Base-by-base conservation (phyloP, 2,329 filamentous ascomycete genomes). In the Clarireedia paspali region DNA sequence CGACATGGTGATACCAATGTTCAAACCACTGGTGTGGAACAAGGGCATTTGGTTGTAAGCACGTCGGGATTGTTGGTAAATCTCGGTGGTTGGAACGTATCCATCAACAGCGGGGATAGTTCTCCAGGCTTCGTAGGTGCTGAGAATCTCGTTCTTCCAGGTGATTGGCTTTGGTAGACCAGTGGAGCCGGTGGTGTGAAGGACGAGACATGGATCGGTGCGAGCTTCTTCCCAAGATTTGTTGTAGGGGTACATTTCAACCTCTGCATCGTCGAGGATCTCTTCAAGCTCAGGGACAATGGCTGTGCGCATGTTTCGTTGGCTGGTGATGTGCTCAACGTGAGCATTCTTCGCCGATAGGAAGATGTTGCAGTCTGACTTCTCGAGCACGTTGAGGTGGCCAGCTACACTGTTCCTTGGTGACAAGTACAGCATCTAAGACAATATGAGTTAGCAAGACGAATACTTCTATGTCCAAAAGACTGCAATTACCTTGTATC, bases 21-120 rank as follows among this genome's bases (percentile, higher is more conserved):
- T 64, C 39, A 63, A 49, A 23, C 62, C 63, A 50, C 61, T 62
- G 9, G 59, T 60, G 44, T 64, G 58, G 51, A 60, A 62, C 23
- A 64, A 48, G 4, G 62, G 62, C 60, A 64, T 60, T 2, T 58
- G 61, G 2, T 58, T 63, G 51, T 64, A 55, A 36, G 59, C 56
- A 47, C 61, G 57, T 20, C 54, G 48, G 20, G 55, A 50, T 57
- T 57, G 47, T 49, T 59, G 55, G 47, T 57, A 59, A 42, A 59
- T 78, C 95, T 96, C 64, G 94, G 74, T 5, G 89, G 88, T 66
- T 95, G 89, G 23, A 89, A 89, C 24, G 96, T 81, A 71, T 12
- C 50, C 47, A 30, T 59, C 57, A 6, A 57, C 39, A n/a, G 34
- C 30, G 51, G 59, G 62, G 23, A 63, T 59, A 6, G 55, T 56